Evolutionary conservation across 2,329 filamentous ascomycete genomes (phyloP).

Genomic region (Ramularia endophylla): DNA sequence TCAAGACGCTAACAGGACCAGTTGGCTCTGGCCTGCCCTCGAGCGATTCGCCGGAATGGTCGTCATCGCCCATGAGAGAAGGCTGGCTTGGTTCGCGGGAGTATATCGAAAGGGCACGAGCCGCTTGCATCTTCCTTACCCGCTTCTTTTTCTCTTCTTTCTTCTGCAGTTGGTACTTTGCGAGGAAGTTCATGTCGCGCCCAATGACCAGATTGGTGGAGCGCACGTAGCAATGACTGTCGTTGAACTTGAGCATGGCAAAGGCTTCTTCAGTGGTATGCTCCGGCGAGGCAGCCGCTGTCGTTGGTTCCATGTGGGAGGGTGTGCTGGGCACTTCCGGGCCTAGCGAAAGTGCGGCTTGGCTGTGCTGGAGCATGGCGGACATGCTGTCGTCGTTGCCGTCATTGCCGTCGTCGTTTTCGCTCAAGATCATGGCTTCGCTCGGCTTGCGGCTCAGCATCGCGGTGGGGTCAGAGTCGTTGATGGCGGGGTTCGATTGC

Average conservation of each 20-base stretch:
- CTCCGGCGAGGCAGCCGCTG: constrained; percentile 10
- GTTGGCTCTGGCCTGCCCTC: constrained; percentile 23
- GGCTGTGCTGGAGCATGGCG: not conserved
- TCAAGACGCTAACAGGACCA: constrained; percentile 17
- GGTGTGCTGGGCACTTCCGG: constrained; percentile 7
- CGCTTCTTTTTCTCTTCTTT: constrained; percentile 14
- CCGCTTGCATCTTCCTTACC: constrained; percentile 9
- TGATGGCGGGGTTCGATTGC: not conserved
- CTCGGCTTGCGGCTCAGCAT: not conserved
- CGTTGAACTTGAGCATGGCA: constrained; percentile 64
- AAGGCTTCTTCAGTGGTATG: constrained; percentile 39
- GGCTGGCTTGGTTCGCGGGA: constrained; percentile 25
- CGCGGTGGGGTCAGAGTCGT: not conserved
- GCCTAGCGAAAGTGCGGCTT: not conserved
- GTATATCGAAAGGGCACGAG: constrained; percentile 21
- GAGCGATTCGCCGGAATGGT: constrained; percentile 18
- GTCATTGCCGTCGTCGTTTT: not conserved
- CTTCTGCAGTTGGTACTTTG: constrained; percentile 15
- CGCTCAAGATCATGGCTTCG: not conserved
- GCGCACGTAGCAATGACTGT: constrained; percentile 74
- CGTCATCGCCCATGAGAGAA: constrained; percentile 18
- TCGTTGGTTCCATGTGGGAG: constrained; percentile 1
- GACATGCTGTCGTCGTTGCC: constrained; percentile 1
- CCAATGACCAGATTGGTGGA: constrained; percentile 67
- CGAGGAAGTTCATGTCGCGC: constrained; percentile 46